Percentiles rank a stretch among this genome's conserved stretches.
Evolutionary conservation across 2,329 filamentous ascomycete species (phyloP).

Genomic region (Pestalotiopsis sp.): DNA sequence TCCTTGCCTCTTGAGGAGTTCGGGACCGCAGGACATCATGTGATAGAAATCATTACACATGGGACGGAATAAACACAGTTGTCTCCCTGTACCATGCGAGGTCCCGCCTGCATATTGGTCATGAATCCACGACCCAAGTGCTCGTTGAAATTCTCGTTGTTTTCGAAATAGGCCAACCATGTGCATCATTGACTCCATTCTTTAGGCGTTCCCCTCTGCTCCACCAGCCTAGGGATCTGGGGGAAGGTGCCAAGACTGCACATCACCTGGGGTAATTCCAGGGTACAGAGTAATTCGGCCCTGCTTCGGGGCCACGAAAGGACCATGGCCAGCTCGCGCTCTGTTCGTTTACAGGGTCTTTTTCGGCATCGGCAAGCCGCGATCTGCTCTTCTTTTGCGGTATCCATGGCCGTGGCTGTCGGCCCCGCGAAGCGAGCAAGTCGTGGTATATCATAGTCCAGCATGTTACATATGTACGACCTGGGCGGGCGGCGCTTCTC

Average conservation of each 20-base stretch:
- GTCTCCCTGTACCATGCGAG: background rate
- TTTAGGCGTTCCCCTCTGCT: background rate
- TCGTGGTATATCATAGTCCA: background rate
- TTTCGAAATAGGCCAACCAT: background rate
- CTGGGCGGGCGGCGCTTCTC: constrained; percentile 1
- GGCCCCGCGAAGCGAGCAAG: background rate
- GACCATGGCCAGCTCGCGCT: background rate
- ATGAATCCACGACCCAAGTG: background rate
- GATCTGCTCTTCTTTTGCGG: background rate
- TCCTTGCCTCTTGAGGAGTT: too few relatives aligned
- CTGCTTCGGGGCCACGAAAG: constrained; percentile 4
- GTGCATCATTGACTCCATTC: background rate
- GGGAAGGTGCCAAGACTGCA: constrained; percentile 7
- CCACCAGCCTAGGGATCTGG: constrained; percentile 7
- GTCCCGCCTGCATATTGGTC: background rate
- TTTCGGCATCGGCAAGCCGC: background rate
- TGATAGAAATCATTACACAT: too few relatives aligned
- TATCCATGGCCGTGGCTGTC: background rate
- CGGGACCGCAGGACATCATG: too few relatives aligned
- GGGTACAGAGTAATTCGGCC: background rate
- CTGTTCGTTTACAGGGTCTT: background rate
- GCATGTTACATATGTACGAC: background rate
- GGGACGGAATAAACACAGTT: background rate
- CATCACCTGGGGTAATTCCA: background rate
- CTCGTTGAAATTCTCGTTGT: constrained; percentile 2